phyloP scores from a whole-genome alignment of 345 rosid genomes.

The Arabis alpina region DNA sequence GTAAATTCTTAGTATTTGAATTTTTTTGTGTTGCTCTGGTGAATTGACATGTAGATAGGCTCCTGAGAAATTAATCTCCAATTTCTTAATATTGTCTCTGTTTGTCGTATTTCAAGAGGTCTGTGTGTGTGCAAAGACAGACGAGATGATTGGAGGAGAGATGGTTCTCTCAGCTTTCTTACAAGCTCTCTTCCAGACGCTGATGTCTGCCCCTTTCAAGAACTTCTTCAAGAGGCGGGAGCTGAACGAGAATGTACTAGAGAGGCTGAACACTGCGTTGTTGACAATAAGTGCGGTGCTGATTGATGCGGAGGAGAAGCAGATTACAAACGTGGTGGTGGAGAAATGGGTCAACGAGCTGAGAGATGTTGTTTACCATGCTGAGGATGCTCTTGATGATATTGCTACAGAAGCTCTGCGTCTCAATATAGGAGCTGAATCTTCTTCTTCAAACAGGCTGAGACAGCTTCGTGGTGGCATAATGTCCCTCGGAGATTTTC shows the following conservation, averaged over 20 bases:
- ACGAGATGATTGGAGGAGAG: background rate
- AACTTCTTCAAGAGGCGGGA: constrained; percentile 33
- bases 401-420: constrained; percentile 42
- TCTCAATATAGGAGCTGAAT: constrained; percentile 37
- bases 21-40: constrained; percentile 1
- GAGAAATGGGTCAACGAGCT: constrained; percentile 46
- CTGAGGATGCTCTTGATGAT: constrained; percentile 45
- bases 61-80: constrained; percentile 10
- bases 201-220: constrained; percentile 29
- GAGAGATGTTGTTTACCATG: constrained; percentile 45
- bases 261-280: constrained; percentile 38
- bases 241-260: constrained; percentile 34
- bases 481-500: constrained; percentile 30
- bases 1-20: background rate
- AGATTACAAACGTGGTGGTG: constrained; percentile 30
- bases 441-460: constrained; percentile 23
- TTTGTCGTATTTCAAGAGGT: background rate
- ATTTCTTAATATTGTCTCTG: constrained; percentile 5
- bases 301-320: constrained; percentile 50
- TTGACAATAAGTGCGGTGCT: constrained; percentile 42
- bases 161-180: constrained; percentile 38
- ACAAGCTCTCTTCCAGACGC: constrained; percentile 39
- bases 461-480: constrained; percentile 30
- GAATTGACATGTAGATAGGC: background rate
- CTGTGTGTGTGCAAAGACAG: constrained; percentile 17